Evolutionary conservation across 371 early-diverging fungal genomes (phyloP).

Genomic region (Rhizopus stolonifer): DNA sequence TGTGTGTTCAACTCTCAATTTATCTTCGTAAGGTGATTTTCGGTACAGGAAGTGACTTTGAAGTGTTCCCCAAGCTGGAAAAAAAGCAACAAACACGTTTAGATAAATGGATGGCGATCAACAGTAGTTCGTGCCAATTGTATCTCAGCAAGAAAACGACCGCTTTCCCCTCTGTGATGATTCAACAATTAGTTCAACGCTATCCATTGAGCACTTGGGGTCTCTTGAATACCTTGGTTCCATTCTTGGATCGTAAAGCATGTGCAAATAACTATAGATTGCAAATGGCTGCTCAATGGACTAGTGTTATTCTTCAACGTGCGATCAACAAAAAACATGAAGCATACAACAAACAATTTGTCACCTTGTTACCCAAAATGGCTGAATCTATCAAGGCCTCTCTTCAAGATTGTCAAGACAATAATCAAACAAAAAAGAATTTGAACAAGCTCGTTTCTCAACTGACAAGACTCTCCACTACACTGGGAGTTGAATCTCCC

Average conservation of each 20-base stretch:
- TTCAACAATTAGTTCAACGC: slow-evolving; percentile 61
- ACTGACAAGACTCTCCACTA: not conserved
- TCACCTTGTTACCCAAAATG: slow-evolving; percentile 26
- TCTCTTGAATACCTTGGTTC: slow-evolving; percentile 52
- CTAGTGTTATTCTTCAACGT: slow-evolving; percentile 47
- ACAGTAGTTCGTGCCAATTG: slow-evolving; percentile 54
- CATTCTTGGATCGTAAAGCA: slow-evolving; percentile 50
- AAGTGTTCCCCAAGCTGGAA: slow-evolving; percentile 32
- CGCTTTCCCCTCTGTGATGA: slow-evolving; percentile 62
- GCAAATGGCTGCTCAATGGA: slow-evolving; percentile 58
- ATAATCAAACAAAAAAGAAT: not conserved
- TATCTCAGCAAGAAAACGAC: slow-evolving; percentile 73
- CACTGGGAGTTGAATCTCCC: not conserved
- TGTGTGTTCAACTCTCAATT: slow-evolving; percentile 50
- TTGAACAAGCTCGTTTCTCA: not conserved
- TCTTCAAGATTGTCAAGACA: slow-evolving; percentile 7
- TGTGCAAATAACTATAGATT: slow-evolving; percentile 69
- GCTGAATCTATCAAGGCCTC: slow-evolving; percentile 24
- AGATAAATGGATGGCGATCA: slow-evolving; percentile 40
- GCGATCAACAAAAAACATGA: slow-evolving; percentile 46
- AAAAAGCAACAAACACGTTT: slow-evolving; percentile 31
- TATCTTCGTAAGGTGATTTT: slow-evolving; percentile 58
- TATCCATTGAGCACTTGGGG: slow-evolving; percentile 66
- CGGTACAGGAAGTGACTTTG: slow-evolving; percentile 48
- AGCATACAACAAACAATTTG: slow-evolving; percentile 35